Conservation (phyloP, 257 asterid species). For the Fraxinus cuspidata region DNA sequence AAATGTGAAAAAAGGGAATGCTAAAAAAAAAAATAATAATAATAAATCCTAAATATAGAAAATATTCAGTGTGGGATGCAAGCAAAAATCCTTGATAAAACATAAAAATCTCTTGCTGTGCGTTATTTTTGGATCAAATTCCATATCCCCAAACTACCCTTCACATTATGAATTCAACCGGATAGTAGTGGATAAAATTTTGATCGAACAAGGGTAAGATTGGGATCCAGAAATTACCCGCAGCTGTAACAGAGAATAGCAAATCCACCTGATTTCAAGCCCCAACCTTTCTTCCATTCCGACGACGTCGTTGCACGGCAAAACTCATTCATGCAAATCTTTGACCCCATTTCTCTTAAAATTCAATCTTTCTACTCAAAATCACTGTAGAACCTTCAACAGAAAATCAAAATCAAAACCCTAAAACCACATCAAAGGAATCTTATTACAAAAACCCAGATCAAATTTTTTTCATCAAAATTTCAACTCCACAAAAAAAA, state of each 20-base stretch:
- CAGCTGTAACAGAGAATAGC: constrained; percentile 79
- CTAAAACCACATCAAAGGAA: constrained; percentile 45
- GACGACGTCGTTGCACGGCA: constrained; percentile 83
- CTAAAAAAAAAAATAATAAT: too few relatives aligned
- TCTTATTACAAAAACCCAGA: constrained; percentile 43
- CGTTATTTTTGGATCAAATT: constrained; percentile 42
- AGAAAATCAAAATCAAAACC: constrained; percentile 39
- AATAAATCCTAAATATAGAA: too few relatives aligned
- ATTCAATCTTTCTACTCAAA: constrained; percentile 30
- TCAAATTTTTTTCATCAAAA: constrained; percentile 28
- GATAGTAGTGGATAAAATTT: constrained; percentile 12
- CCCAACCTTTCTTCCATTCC: constrained; percentile 92
- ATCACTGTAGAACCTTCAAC: constrained; percentile 34
- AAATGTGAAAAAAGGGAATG: too few relatives aligned
- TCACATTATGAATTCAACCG: constrained; percentile 20
- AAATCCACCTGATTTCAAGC: constrained; percentile 83
- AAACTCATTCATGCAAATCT: constrained; percentile 82
- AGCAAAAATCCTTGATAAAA: too few relatives aligned
- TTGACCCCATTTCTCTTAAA: constrained; percentile 67
- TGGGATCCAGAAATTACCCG: constrained; percentile 69
- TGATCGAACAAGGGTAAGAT: constrained; percentile 28
- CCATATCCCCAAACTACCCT: constrained; percentile 56
- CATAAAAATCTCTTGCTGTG: constrained; percentile 23
- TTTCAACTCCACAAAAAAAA: too few relatives aligned
- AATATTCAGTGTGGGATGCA: too few relatives aligned